Base-by-base conservation (phyloP, 2,329 filamentous ascomycete species). In the Ophiostoma sp. region DNA sequence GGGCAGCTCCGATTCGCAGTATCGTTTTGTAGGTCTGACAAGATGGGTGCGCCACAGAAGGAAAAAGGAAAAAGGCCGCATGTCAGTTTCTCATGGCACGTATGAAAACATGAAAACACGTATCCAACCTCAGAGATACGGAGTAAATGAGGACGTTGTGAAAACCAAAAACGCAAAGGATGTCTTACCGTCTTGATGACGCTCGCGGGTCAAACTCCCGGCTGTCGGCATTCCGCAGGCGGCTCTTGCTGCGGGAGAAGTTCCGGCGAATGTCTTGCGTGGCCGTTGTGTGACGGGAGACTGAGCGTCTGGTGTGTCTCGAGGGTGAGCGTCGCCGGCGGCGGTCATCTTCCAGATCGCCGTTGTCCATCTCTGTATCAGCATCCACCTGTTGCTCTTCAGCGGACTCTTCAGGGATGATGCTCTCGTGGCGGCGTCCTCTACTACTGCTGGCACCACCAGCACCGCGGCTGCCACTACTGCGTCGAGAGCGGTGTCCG, bases 211-310 rank as follows among this genome's bases (percentile, higher is more conserved):
- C 64, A 8, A 71, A 72, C 0, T 77, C 76, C 12, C 74, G 73
- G 36, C 68, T 73, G 71, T 69, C 72, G 1, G 31, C 22, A 2
- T 69, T 50, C 25, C 73, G 71, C 45, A 72, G 61, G n/a, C 73
- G 73, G 61, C 72, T 75, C 63, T 74, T 75, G 25, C 71, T 74
- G 2, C 75, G 76, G 2, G 75, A 76, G 5, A 42, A 19, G 17
- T 33, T 19, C 15, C 70, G 71, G n/a, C 69, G 68, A 2, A 48
- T 50, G 11, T 70, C 69, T 12, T 73, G 76, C 50, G 74, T 75
- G 19, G 75, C 74, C 0, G 76, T 75, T 6, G 78, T 76, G 66
- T 78, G 75, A 7, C 77, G 76, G 11, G 79, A 78, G 2, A 69
- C 74, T 1, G 80, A 80, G 19, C 78, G 77, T 33, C 75, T 73